These are phyloP conservation scores for Rugiboletus extremiorientalis DNA, from an alignment of 1,284 basidiomycete genomes.

Conservation along the genomic window DNA sequence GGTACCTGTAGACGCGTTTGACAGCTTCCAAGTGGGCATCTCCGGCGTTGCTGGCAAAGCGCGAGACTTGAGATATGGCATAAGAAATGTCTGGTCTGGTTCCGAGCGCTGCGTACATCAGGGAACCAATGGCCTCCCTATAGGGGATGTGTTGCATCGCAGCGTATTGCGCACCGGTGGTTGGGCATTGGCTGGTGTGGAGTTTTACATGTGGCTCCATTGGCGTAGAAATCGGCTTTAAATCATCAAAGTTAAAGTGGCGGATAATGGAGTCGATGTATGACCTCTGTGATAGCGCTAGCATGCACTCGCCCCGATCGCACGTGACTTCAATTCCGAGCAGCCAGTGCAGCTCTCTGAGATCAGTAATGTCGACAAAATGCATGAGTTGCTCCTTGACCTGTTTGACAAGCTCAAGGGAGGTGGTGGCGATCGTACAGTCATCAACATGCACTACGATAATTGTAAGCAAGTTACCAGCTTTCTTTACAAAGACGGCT, in stretches of 20 bases:
- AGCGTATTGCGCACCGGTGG: not conserved
- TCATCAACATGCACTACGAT: no score
- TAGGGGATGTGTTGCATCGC: not conserved
- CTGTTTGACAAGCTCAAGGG: no score
- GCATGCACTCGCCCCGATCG: no score
- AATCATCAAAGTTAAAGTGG: not conserved
- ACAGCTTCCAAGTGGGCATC: not conserved
- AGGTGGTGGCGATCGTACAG: no score
- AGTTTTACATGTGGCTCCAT: not conserved
- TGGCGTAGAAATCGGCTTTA: not conserved
- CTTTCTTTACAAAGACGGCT: no score
- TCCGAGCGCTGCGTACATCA: not conserved
- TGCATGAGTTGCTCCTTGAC: no score
- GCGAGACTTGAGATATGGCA: not conserved
- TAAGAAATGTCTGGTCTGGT: not conserved
- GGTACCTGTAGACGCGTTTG: not conserved
- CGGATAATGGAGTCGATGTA: not conserved
- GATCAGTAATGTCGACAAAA: no score
- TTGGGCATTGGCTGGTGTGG: accelerated
- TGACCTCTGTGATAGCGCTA: no score
- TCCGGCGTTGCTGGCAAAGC: not conserved
- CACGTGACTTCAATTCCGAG: no score
- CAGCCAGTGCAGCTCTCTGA: no score
- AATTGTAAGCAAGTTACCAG: no score
- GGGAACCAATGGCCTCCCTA: not conserved